A percentile compares a stretch with the other conserved stretches of the same genome.
Evolutionary conservation across 2,329 filamentous ascomycete genomes (phyloP).

Genomic region (Daldinia sp.): DNA sequence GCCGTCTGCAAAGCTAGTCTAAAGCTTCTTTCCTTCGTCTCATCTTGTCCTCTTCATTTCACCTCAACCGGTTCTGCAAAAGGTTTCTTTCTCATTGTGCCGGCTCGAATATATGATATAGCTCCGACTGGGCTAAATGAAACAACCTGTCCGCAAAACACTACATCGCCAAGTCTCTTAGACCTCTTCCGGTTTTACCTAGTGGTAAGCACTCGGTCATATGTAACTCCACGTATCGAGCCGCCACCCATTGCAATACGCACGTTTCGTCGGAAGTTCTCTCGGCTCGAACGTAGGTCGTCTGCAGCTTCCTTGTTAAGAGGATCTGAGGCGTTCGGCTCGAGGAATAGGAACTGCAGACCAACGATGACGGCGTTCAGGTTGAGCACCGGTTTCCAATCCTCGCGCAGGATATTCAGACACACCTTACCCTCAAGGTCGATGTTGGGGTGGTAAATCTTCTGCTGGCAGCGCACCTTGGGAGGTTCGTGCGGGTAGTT

Average conservation of each 20-base stretch:
- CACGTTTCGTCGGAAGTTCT: slow-evolving; percentile 93
- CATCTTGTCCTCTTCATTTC: background rate
- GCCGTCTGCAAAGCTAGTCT: slow-evolving; percentile 18
- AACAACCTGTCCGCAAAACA: background rate
- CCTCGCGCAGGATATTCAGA: slow-evolving; percentile 95
- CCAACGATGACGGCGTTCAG: slow-evolving; percentile 97
- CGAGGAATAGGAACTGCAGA: slow-evolving; percentile 94
- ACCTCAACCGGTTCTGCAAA: background rate
- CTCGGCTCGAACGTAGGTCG: slow-evolving; percentile 85
- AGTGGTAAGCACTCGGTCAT: slow-evolving; percentile 82
- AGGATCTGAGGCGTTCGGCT: slow-evolving; percentile 97
- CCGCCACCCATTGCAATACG: slow-evolving; percentile 86
- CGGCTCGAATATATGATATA: background rate
- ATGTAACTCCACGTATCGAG: slow-evolving; percentile 76
- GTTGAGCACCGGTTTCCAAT: slow-evolving; percentile 99
- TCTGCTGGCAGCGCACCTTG: slow-evolving; percentile 96
- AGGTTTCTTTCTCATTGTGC: background rate
- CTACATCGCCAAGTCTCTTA: background rate
- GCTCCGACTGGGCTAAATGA: background rate
- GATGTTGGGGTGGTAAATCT: slow-evolving; percentile 99
- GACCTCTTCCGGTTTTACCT: background rate
- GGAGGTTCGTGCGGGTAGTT: slow-evolving; percentile 98
- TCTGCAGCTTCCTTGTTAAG: slow-evolving; percentile 98
- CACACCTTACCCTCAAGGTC: slow-evolving; percentile 98
- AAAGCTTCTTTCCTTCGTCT: slow-evolving; percentile 11